Evolutionary conservation across 2,329 filamentous ascomycete genomes (phyloP), one percentile per base, ranked within the genome.

Genomic region (Epichloe sp.): DNA sequence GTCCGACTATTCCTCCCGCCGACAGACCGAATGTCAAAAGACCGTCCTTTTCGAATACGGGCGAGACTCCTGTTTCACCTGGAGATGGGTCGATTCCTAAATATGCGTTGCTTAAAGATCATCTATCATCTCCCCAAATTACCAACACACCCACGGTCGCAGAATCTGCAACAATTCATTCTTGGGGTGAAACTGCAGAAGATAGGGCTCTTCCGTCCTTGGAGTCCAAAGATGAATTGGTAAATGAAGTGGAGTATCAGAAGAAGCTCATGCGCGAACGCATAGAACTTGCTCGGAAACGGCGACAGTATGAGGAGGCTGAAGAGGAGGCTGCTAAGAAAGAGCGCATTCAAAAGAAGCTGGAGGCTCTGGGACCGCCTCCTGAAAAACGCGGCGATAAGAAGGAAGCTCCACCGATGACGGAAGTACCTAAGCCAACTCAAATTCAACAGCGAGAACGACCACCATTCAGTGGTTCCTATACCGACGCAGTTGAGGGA

Each of bases 251-350:
- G 56, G 81, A 73, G 64, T 78, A 70, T 60, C 85, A 79, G 68
- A 85, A 72, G 75, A 86, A 75, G 68, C 77, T 87, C 21, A 89
- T 90, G 85, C 76, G 76, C 38, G 82, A 87, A 59, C 79, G 79
- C 40, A 75, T 82, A 6, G 84, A 89, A 59, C 70, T 80, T 49
- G 85, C 84, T 19, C 81, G 83, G 60, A 82, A 85, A 60, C 76
- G 83, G 52, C 74, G 80, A 46, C 70, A 80, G 53, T 83, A 86
- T 52, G 78, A 88, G 63, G 82, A 85, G 58, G 82, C 77, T 19
- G 77, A 74, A n/a, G 83, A 86, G 59, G 84, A 88, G 60, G 83
- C 80, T n/a, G 86, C 79, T 17, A 78, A 75, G 53, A 77, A 79
- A 58, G 84, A 87, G 61, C 78, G 86, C 23, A 81, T 90, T 54